Evolutionary conservation across 2,329 filamentous ascomycete species (phyloP).

Genomic region (Dothistroma septosporum): DNA sequence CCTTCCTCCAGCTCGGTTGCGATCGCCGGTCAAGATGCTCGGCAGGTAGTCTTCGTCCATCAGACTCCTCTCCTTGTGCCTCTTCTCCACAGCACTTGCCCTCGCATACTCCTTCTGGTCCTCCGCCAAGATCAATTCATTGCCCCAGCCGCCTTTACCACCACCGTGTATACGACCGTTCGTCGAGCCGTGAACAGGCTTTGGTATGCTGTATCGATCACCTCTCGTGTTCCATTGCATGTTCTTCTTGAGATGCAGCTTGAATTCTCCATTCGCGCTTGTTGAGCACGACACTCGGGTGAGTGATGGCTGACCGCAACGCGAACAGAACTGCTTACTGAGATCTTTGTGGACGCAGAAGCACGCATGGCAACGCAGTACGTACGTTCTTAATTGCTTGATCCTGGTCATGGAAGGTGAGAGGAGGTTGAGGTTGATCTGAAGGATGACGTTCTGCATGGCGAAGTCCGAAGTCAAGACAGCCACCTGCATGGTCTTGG

Average conservation of each 20-base stretch:
- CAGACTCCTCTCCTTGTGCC: slow-evolving; percentile 67
- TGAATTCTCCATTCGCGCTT: slow-evolving; percentile 73
- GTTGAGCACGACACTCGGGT: slow-evolving; percentile 83
- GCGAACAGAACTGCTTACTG: slow-evolving; percentile 84
- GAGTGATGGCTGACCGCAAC: slow-evolving; percentile 83
- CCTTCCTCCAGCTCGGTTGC: slow-evolving; percentile 61
- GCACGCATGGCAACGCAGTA: slow-evolving; percentile 90
- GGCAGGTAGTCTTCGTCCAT: slow-evolving; percentile 97
- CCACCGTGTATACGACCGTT: slow-evolving; percentile 65
- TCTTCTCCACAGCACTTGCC: slow-evolving; percentile 60
- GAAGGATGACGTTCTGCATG: slow-evolving; percentile 94
- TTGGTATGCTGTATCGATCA: slow-evolving; percentile 88
- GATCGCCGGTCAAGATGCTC: slow-evolving; percentile 74
- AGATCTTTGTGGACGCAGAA: slow-evolving; percentile 82
- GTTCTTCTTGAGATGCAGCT: slow-evolving; percentile 83
- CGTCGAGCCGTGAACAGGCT: slow-evolving; percentile 74
- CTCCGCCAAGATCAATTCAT: slow-evolving; percentile 77
- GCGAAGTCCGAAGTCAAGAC: slow-evolving; percentile 93
- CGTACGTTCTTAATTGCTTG: slow-evolving; percentile 78
- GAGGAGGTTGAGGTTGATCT: slow-evolving; percentile 89
- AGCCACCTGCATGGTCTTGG: slow-evolving; percentile 74
- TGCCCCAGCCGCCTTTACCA: slow-evolving; percentile 83
- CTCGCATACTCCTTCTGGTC: slow-evolving; percentile 90
- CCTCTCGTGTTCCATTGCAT: slow-evolving; percentile 95
- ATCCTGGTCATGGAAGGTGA: slow-evolving; percentile 76